Conservation (phyloP, 345 rosid species). For the Schrenkiella parvula region DNA sequence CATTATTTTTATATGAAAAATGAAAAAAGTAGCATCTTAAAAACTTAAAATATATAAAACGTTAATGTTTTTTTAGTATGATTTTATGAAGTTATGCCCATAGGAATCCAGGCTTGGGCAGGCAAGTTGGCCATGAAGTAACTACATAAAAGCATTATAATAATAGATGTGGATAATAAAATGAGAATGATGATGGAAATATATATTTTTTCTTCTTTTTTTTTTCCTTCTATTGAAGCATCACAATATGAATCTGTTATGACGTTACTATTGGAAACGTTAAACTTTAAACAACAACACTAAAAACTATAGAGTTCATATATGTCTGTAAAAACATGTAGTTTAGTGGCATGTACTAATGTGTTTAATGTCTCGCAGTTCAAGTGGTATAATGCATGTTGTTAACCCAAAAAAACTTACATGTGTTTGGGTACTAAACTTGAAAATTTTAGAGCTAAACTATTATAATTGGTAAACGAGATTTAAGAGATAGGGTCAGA, state of each 20-base stretch:
- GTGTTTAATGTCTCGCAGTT: no score
- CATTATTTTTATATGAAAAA: neutral
- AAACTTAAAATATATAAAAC: neutral
- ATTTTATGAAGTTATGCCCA: constrained; percentile 17
- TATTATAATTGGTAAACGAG: neutral
- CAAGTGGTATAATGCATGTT: no score
- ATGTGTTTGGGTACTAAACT: no score
- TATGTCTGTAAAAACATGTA: neutral
- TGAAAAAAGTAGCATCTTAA: neutral
- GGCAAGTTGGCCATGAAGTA: constrained; percentile 29
- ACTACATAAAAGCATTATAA: neutral
- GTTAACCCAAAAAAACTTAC: no score
- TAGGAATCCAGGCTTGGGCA: constrained; percentile 14
- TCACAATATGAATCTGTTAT: neutral
- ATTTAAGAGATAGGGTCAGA: neutral
- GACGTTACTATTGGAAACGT: neutral
- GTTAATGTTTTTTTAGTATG: neutral
- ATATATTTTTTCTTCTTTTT: neutral
- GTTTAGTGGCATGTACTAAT: no score
- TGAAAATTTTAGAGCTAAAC: neutral
- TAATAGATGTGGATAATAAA: neutral
- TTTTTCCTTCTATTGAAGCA: neutral
- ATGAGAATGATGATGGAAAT: neutral
- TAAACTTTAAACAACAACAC: neutral
- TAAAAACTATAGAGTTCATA: neutral